These are phyloP conservation scores for Saturnispora bothae DNA, from an alignment of 805 yeast genomes.

Conservation along the genomic window DNA sequence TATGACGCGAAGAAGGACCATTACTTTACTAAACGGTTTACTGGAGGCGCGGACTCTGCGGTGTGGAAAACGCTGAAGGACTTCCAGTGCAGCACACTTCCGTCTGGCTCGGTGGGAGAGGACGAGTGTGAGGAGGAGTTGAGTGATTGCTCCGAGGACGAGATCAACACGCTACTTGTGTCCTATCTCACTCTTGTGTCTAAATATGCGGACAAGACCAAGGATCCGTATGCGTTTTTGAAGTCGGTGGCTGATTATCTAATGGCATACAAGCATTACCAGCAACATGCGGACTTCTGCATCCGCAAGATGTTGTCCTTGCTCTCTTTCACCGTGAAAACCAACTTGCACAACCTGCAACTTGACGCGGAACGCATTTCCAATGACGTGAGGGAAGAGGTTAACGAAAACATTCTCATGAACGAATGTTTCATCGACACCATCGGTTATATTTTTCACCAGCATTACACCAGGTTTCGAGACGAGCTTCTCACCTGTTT, in stretches of 20 bases:
- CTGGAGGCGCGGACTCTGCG: conserved; percentile 4
- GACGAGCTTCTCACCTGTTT: conserved; percentile 32
- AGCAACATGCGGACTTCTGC: conserved; percentile 33
- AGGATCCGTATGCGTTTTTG: conserved; percentile 16
- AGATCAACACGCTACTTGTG: conserved; percentile 27
- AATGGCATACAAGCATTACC: conserved; percentile 23
- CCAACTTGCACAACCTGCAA: conserved; percentile 17
- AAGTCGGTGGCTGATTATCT: conserved; percentile 20
- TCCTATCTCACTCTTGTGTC: conserved; percentile 24
- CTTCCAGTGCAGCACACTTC: conserved; percentile 5
- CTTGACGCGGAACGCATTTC: conserved; percentile 14
- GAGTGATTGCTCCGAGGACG: conserved; percentile 20
- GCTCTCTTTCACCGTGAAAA: conserved; percentile 24
- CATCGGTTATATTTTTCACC: conserved; percentile 25
- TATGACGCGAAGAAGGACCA: conserved; percentile 19
- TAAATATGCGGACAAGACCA: conserved; percentile 20
- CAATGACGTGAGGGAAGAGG: conserved; percentile 13
- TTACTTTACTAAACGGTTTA: conserved; percentile 17
- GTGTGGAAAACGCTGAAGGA: background rate
- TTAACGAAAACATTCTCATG: conserved; percentile 15
- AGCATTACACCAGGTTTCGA: conserved; percentile 16
- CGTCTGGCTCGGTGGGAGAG: background rate
- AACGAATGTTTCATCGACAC: conserved; percentile 24
- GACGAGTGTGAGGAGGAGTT: conserved; percentile 9
- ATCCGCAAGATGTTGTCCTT: conserved; percentile 39